phyloP scores from a whole-genome alignment of 192 early-diverging fungal species.

The Dissophora ornata region DNA sequence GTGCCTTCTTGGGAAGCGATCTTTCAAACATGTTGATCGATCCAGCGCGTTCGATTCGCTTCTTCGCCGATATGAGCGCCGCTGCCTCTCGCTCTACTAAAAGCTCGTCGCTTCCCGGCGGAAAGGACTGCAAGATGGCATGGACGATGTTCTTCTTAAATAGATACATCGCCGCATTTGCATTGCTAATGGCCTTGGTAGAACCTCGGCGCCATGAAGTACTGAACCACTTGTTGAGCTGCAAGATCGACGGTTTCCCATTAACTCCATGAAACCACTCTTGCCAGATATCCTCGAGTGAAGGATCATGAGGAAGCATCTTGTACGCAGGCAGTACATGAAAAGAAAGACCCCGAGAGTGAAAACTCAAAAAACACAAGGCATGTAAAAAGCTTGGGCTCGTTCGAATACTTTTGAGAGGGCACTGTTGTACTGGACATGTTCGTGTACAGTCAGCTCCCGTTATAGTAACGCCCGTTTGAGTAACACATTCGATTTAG shows the following conservation, averaged over 20 bases:
- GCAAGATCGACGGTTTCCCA: neutral
- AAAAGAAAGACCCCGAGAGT: too few species aligned
- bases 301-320: constrained; percentile 6
- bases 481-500: too few species aligned
- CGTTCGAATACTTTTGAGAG: too few species aligned
- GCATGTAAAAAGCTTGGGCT: too few species aligned
- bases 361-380: too few species aligned
- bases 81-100: neutral
- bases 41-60: constrained; percentile 1
- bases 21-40: constrained; percentile 1
- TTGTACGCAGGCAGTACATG: neutral
- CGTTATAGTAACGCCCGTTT: too few species aligned
- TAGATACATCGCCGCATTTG: neutral
- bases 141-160: constrained; percentile 8
- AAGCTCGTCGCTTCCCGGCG: neutral
- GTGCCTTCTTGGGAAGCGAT: neutral
- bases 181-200: neutral
- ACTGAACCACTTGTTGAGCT: neutral
- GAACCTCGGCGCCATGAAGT: constrained; percentile 2
- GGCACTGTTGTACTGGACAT: too few species aligned
- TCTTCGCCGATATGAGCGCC: neutral
- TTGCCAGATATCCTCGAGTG: neutral
- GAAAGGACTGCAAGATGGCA: neutral
- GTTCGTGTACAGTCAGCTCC: too few species aligned
- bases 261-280: constrained; percentile 6